Evolutionary conservation across 2,329 filamentous ascomycete species (phyloP), one percentile per base, ranked within the genome.

Genomic region (Trichoderma oligosporum): DNA sequence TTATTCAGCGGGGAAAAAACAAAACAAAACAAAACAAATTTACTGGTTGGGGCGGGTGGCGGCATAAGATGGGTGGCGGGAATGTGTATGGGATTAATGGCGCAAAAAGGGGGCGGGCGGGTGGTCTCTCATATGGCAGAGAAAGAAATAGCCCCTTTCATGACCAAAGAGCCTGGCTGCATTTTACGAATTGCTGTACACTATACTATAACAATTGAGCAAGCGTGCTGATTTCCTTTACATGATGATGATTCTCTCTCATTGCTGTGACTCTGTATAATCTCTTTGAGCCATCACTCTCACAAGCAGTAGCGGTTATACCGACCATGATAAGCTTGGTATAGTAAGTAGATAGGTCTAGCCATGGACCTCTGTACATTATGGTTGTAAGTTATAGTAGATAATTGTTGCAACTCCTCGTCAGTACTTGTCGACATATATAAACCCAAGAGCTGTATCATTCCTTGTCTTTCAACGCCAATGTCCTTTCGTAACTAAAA

Each of bases 91-190:
- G 59, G 41, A 44, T 27, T 27, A 38, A 52, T 31, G 61, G 62
- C 59, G 59, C 55, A 60, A 46, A 16, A 49, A 35, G 57, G 53
- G 51, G 44, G 45, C 45, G 39, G 49, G n/a, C n/a, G n/a, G n/a
- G n/a, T n/a, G n/a, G n/a, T n/a, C 52, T 58, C 56, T 45, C 16
- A n/a, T 18, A 22, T 24, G 33, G 38, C 4, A 44, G 39, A 38
- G 39, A 29, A 27, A 29, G 18, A 42, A 16, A 16, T 27, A 44
- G n/a, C n/a, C n/a, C 35, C 36, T 33, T 47, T 57, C 42, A 55
- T 33, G 44, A 38, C 25, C 22, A 22, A 36, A n/a, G 48, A 16
- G 27, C 29, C 22, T 46, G 38, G 22, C 27, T 33, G 18, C 41
- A 54, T n/a, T 31, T 35, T 7, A 31, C 9, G 25, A 54, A 24